Percentiles rank a stretch among this genome's conserved stretches.
Evolutionary conservation across 805 yeast genomes (phyloP).

Genomic region (Peterozyma toletana): DNA sequence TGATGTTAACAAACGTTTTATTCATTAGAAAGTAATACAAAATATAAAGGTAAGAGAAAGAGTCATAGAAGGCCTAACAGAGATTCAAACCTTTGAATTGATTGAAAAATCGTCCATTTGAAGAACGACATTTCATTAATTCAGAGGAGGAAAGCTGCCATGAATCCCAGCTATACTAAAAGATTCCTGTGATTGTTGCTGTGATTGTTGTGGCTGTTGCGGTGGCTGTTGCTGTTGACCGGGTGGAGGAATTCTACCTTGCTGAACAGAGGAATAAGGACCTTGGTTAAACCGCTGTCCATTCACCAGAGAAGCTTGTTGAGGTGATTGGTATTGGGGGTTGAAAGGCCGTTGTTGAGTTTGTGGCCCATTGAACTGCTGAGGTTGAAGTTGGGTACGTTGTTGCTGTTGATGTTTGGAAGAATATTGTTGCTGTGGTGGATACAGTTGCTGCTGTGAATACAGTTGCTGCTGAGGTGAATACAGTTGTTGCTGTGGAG

Average conservation of each 20-base stretch:
- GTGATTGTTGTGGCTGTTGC: not conserved
- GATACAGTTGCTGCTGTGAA: not conserved
- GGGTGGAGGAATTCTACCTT: not conserved
- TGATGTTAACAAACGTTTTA: too few relatives aligned
- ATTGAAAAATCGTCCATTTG: too few relatives aligned
- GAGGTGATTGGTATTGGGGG: constrained; percentile 1
- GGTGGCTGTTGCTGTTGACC: constrained; percentile 1
- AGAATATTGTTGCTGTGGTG: not conserved
- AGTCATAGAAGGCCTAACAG: too few relatives aligned
- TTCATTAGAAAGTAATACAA: too few relatives aligned
- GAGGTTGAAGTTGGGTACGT: constrained; percentile 1
- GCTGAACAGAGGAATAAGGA: not conserved
- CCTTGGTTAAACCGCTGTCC: not conserved
- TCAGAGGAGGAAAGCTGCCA: too few relatives aligned
- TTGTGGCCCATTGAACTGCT: not conserved
- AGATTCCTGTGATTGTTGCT: not conserved
- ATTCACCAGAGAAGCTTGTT: not conserved
- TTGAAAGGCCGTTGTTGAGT: not conserved
- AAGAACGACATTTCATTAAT: too few relatives aligned
- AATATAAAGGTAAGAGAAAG: too few relatives aligned
- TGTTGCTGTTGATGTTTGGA: not conserved
- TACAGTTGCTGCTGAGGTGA: not conserved
- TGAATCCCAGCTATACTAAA: too few relatives aligned
- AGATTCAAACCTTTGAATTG: too few relatives aligned
- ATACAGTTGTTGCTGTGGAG: constrained; percentile 5